Base-by-base conservation (phyloP, 1,284 basidiomycete species). In the Mycena citricolor region DNA sequence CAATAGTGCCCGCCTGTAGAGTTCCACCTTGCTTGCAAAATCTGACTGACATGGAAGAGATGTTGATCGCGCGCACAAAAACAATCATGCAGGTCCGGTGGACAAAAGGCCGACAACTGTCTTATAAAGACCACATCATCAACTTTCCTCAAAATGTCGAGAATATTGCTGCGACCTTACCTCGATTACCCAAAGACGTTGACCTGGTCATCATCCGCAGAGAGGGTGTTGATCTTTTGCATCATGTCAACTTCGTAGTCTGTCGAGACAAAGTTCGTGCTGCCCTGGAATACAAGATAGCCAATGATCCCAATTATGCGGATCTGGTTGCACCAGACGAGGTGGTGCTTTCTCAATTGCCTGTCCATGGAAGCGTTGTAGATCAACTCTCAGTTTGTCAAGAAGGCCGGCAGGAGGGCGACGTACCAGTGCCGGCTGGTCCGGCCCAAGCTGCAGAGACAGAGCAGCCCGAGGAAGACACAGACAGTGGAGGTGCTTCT, bases 11-110 rank as follows among this genome's bases (percentile, higher is more conserved):
- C 3, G 26, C 25, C 12, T 19, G n/a, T 14, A 11, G 11, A 2
- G n/a, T 24, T 58, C 63, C 37, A 63, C 60, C 70, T 68, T 74
- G 46, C 17, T 30, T 54, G 13, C 36, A 46, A 22, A 36, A 42
- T 20, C 53, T 55, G 5, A 55, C 53, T 1, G 39, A 52, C 3
- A 50, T 55, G 35, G 53, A 55, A 26, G 44, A 55, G 14, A 55
- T 55, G 53, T 32, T 55, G 4, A 52, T 55, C 17, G 38, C 53
- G 8, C 51, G 42, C 2, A 22, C 37, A 20, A 49, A 55, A 32
- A 12, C 44, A 2, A 32, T 43, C 8, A 50, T 53, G 39, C 50
- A 54, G 22, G 49, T 54, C 16, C 34, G 46, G 3, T 47, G 42
- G 36, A 50, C 47, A 5, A 22, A 31, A 14, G 50, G 53, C 19